Percentiles rank a stretch among this genome's conserved stretches.
These are phyloP conservation scores for Tilletia indica DNA, from an alignment of 1,284 basidiomycete genomes.

Conservation along the genomic window DNA sequence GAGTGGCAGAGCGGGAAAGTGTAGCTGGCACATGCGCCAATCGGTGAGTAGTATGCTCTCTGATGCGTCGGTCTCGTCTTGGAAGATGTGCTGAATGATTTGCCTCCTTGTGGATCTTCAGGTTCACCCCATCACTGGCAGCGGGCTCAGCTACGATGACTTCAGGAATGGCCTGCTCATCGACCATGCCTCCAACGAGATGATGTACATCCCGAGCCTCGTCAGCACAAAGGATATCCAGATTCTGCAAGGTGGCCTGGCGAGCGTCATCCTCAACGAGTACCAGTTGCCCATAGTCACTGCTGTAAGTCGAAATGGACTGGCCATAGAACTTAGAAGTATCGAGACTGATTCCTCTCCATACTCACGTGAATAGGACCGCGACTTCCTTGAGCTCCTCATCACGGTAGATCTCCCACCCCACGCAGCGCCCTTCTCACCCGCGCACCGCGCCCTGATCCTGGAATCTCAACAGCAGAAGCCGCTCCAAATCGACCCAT, in stretches of 20 bases:
- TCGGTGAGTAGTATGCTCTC: background rate
- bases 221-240: constrained; percentile 30
- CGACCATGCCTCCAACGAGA: constrained; percentile 39
- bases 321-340: background rate
- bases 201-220: constrained; percentile 40
- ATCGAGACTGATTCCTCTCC: too few species aligned
- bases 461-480: constrained; percentile 25
- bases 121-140: constrained; percentile 26
- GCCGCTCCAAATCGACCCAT: constrained; percentile 25
- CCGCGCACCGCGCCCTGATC: constrained; percentile 33
- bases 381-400: constrained; percentile 50
- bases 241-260: background rate
- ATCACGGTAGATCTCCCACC: constrained; percentile 44
- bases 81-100: background rate
- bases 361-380: constrained; percentile 23
- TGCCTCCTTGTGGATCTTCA: constrained; percentile 19
- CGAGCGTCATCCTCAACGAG: constrained; percentile 11
- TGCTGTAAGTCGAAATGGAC: constrained; percentile 4
- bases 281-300: constrained; percentile 40
- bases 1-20: background rate
- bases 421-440: constrained; percentile 35
- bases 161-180: constrained; percentile 37
- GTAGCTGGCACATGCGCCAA: constrained; percentile 11
- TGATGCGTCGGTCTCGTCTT: too few species aligned
- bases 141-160: constrained; percentile 33